Evolutionary conservation across 306 rosid genomes (phyloP), one percentile per base, ranked within the genome.

Genomic region (Cercis canadensis): DNA sequence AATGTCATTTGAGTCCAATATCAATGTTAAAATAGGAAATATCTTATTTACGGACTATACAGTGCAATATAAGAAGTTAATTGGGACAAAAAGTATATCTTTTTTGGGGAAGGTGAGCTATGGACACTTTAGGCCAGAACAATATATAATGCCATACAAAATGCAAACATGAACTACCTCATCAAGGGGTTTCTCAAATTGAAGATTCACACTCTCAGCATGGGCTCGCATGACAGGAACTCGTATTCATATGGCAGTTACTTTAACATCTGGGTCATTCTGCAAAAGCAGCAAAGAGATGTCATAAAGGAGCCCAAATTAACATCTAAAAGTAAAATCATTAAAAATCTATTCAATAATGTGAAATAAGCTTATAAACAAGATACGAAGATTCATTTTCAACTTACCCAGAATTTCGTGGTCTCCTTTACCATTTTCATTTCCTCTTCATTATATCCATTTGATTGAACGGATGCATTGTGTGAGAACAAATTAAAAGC

Each of bases 171-270:
- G 29, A 62, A 29, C 54, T 89, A 95, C 99, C 99, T 95, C 97
- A 50, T 95, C 88, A 43, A 91, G 96, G 63, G 96, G 90, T 7
- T 65, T 86, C 86, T 95, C 91, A 68, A 95, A 95, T 66, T 95
- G 92, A 85, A 91, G 97, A 80, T 94, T 94, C 73, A 94, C 87
- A 67, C 97, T 90, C 85, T 91, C 99, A 12, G 99, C 97, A 74
- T 95, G 99, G 34, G 99, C 99, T 12, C 99, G 87, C 99, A 95
- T 91, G 41, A 95, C 96, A 66, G 99, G 96, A 77, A 95, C 99
- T 51, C 99, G 85, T 53, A 95, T 85, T 31, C 99, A 95, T 57
- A 96, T 95, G 3, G 99, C 99, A 34, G 96, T 91, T 55, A 95
- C 92, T 84, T 85, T 94, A 62, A 95, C 90, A 39, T 91, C 81